Percentiles rank a stretch among this genome's conserved stretches.
Evolutionary conservation across 305 asterid genomes (phyloP).

Genomic region (Fraxinus velutina): DNA sequence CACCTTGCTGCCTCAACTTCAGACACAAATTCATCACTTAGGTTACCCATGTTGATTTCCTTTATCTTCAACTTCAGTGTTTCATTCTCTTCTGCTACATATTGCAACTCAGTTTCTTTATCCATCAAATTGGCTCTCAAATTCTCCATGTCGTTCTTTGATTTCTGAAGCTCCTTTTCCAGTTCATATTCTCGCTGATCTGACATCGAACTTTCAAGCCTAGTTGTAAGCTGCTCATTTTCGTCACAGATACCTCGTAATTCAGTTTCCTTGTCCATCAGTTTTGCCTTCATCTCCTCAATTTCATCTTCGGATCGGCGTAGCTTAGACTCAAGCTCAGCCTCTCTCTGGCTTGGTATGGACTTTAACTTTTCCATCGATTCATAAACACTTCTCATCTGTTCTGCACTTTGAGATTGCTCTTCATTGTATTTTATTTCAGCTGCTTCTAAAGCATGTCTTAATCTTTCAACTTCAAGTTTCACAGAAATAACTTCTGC

Average conservation of each 20-base stretch:
- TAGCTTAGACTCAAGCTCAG: conserved; percentile 55
- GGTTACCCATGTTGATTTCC: conserved; percentile 12
- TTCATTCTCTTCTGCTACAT: conserved; percentile 38
- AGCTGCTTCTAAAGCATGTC: conserved; percentile 43
- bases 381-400: conserved; percentile 38
- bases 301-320: conserved; percentile 42
- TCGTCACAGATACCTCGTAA: conserved; percentile 54
- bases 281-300: conserved; percentile 53
- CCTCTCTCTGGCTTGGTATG: conserved; percentile 45
- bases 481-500: conserved; percentile 34
- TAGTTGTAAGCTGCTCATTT: conserved; percentile 45
- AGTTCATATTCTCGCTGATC: conserved; percentile 41
- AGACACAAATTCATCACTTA: conserved; percentile 23
- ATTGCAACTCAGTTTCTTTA: conserved; percentile 38
- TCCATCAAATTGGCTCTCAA: conserved; percentile 36
- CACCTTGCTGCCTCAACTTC: conserved; percentile 37
- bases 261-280: conserved; percentile 67
- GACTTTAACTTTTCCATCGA: conserved; percentile 43
- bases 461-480: conserved; percentile 42
- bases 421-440: conserved; percentile 45
- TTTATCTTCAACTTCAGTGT: conserved; percentile 30
- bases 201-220: conserved; percentile 32
- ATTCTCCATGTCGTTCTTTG: conserved; percentile 28
- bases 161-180: conserved; percentile 43
- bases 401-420: conserved; percentile 29